These are phyloP conservation scores for Suhomyces ambrosiae DNA, from an alignment of 1,139 yeast genomes.

Conservation along the genomic window DNA sequence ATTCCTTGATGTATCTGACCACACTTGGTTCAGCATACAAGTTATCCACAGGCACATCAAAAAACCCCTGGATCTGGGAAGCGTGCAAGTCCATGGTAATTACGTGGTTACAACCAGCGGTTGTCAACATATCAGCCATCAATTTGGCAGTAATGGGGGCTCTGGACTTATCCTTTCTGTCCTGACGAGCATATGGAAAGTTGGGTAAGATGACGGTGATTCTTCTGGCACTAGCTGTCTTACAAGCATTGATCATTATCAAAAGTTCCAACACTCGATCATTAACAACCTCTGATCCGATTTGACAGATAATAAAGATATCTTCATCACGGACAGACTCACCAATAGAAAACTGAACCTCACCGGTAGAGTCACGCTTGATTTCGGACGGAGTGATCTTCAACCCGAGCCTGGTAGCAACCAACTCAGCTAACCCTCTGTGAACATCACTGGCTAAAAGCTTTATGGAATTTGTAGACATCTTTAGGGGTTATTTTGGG, in stretches of 20 bases:
- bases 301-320: constrained; percentile 79
- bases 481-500: constrained; percentile 5
- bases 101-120: constrained; percentile 96
- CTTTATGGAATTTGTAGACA: constrained; percentile 69
- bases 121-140: constrained; percentile 91
- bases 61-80: constrained; percentile 96
- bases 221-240: constrained; percentile 91
- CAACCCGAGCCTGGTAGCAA: constrained; percentile 65
- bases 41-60: constrained; percentile 94
- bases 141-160: constrained; percentile 97
- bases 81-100: constrained; percentile 98
- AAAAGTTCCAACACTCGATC: constrained; percentile 85
- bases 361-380: constrained; percentile 67
- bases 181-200: constrained; percentile 97
- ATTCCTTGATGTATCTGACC: constrained; percentile 80
- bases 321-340: constrained; percentile 98
- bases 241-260: constrained; percentile 93
- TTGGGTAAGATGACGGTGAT: constrained; percentile 95
- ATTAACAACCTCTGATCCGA: constrained; percentile 90
- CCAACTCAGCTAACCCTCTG: constrained; percentile 79
- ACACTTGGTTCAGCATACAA: constrained; percentile 95
- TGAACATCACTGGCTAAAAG: constrained; percentile 89
- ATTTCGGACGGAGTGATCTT: constrained; percentile 61
- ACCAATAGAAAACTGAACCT: constrained; percentile 59
- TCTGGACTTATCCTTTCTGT: constrained; percentile 91